phyloP scores from a whole-genome alignment of 2,329 filamentous ascomycete species.

The Colletotrichum incanum region DNA sequence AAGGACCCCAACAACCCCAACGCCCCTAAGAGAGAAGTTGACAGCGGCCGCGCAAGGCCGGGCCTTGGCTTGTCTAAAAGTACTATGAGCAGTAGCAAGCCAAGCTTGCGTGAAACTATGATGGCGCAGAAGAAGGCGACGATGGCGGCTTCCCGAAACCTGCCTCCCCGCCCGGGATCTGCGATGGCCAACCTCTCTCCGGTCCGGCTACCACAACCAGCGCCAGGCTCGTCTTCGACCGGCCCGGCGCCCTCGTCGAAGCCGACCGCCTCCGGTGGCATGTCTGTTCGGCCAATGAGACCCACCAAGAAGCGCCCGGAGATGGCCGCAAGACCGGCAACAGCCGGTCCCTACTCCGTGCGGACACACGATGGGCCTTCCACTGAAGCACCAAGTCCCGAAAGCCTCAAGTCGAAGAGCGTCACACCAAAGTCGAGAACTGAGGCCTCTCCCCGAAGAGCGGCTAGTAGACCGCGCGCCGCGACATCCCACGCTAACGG shows the following conservation, averaged over 20 bases:
- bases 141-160: slow-evolving; percentile 60
- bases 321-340: slow-evolving; percentile 72
- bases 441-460: slow-evolving; percentile 68
- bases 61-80: slow-evolving; percentile 76
- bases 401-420: slow-evolving; percentile 61
- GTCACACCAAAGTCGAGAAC: slow-evolving; percentile 65
- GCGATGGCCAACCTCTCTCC: slow-evolving; percentile 54
- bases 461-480: slow-evolving; percentile 61
- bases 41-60: slow-evolving; percentile 66
- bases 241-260: slow-evolving; percentile 55
- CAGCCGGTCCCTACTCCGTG: slow-evolving; percentile 76
- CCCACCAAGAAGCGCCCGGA: slow-evolving; percentile 73
- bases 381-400: slow-evolving; percentile 63
- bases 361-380: slow-evolving; percentile 65
- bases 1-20: slow-evolving; percentile 89
- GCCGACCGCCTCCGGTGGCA: slow-evolving; percentile 66
- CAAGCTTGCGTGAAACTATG: slow-evolving; percentile 86
- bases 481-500: slow-evolving; percentile 66
- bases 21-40: slow-evolving; percentile 70
- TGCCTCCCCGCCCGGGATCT: slow-evolving; percentile 73
- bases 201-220: slow-evolving; percentile 59
- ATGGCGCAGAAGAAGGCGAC: slow-evolving; percentile 83
- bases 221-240: slow-evolving; percentile 48
- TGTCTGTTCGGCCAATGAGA: slow-evolving; percentile 76
- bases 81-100: slow-evolving; percentile 71